These are phyloP conservation scores for Penicillium longicatenatum DNA, from an alignment of 495 filamentous ascomycete species.

Conservation along the genomic window DNA sequence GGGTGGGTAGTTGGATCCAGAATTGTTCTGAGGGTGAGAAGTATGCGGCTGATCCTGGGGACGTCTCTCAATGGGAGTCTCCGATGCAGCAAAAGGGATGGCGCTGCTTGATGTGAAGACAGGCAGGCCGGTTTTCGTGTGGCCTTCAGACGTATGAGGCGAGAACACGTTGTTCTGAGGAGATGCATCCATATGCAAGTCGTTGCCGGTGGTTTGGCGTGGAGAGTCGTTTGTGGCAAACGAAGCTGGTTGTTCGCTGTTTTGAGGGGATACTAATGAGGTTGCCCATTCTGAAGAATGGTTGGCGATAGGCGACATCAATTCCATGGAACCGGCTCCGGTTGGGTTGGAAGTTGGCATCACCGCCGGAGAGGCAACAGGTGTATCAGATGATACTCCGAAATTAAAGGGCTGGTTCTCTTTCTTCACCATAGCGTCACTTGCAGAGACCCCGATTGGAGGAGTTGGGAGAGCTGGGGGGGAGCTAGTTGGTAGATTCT, in stretches of 20 bases:
- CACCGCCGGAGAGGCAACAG: background rate
- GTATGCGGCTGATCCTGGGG: background rate
- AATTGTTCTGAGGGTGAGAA: background rate
- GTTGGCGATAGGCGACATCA: background rate
- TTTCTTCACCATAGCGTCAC: slow-evolving; percentile 1
- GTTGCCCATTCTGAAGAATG: slow-evolving; percentile 2
- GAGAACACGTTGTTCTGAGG: slow-evolving; percentile 29
- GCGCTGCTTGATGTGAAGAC: slow-evolving; percentile 52
- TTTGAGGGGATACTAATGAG: slow-evolving; percentile 8
- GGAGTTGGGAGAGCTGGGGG: slow-evolving; percentile 11
- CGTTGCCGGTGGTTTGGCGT: slow-evolving; percentile 26
- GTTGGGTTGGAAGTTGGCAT: background rate
- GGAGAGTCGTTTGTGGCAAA: slow-evolving; percentile 8
- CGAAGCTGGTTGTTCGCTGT: slow-evolving; percentile 12
- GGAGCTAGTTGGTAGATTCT: slow-evolving; percentile 10
- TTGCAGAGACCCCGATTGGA: background rate
- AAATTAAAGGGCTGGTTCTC: background rate
- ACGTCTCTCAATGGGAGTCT: background rate
- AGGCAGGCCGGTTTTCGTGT: slow-evolving; percentile 49
- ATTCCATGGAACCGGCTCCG: slow-evolving; percentile 1
- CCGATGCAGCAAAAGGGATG: slow-evolving; percentile 49
- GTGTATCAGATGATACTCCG: background rate
- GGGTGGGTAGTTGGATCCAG: background rate
- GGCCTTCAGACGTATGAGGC: slow-evolving; percentile 34
- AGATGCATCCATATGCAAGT: slow-evolving; percentile 1